Evolutionary conservation across 2,329 filamentous ascomycete genomes (phyloP).

Genomic region (Podosphaera xanthii): DNA sequence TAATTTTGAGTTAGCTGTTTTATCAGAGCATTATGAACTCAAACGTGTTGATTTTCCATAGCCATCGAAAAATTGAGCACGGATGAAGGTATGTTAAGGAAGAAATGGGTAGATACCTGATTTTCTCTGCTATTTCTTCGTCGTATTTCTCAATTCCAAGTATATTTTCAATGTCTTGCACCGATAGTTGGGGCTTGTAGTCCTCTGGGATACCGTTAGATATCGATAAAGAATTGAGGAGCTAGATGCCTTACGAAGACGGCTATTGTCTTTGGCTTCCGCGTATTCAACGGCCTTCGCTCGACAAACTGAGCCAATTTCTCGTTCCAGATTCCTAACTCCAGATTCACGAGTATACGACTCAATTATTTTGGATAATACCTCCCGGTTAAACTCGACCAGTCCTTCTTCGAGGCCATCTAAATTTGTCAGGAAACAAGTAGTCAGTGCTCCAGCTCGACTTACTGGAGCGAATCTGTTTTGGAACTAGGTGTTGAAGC

Average conservation of each 20-base stretch:
- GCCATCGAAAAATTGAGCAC: neutral
- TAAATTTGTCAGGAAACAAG: conserved; percentile 8
- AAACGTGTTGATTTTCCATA: conserved; percentile 6
- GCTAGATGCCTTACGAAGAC: conserved; percentile 16
- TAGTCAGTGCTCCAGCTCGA: neutral
- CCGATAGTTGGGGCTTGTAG: conserved; percentile 51
- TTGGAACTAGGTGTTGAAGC: conserved; percentile 77
- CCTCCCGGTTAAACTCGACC: conserved; percentile 55
- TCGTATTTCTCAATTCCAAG: conserved; percentile 85
- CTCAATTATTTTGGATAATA: conserved; percentile 87
- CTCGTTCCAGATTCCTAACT: conserved; percentile 85
- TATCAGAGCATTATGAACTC: neutral
- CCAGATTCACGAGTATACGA: conserved; percentile 91
- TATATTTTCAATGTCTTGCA: conserved; percentile 71
- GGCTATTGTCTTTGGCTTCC: conserved; percentile 56
- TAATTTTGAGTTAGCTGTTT: conserved; percentile 9
- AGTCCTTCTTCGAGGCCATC: conserved; percentile 58
- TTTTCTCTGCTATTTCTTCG: conserved; percentile 82
- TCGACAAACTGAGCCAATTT: conserved; percentile 83
- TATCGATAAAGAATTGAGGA: neutral
- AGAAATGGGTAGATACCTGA: conserved; percentile 17
- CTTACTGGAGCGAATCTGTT: conserved; percentile 60
- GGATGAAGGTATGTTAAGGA: conserved; percentile 1
- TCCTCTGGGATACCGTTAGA: conserved; percentile 19
- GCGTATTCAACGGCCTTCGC: conserved; percentile 89